A percentile compares a stretch with the other conserved stretches of the same genome.
Conservation (phyloP, 257 asterid species). For the Penstemon eatonii region DNA sequence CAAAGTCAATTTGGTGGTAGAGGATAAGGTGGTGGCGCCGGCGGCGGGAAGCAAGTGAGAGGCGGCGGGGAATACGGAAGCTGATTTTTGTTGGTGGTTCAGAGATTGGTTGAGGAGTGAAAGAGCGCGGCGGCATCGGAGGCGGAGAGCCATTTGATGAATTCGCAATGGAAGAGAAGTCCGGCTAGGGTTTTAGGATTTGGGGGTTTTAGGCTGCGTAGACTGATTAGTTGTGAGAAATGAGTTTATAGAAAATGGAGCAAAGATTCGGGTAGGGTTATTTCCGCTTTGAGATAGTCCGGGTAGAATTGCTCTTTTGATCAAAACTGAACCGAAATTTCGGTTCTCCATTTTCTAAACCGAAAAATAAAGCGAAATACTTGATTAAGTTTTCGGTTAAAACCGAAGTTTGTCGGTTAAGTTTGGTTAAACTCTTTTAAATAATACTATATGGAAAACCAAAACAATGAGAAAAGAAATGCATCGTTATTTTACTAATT, state of each 20-base stretch:
- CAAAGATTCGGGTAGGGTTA: conserved; percentile 27
- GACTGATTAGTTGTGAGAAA: background rate
- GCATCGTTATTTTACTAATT: no score
- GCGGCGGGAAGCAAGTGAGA: conserved; percentile 27
- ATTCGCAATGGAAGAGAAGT: no score
- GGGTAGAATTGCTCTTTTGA: background rate
- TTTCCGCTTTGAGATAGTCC: conserved; percentile 15
- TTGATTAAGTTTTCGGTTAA: no score
- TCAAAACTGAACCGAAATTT: no score
- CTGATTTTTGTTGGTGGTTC: conserved; percentile 30
- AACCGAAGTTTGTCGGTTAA: no score
- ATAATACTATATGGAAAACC: no score
- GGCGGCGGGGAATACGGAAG: conserved; percentile 21
- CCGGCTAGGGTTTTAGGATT: conserved; percentile 22
- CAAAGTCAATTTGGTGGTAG: conserved; percentile 25
- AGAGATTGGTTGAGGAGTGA: conserved; percentile 48
- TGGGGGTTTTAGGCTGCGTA: conserved; percentile 27
- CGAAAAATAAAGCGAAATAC: no score
- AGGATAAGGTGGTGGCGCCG: conserved; percentile 9
- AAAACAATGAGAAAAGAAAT: no score
- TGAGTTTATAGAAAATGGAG: background rate
- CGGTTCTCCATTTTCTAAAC: no score
- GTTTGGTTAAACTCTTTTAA: no score
- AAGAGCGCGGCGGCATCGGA: conserved; percentile 37
- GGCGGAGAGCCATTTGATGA: background rate